Base-by-base conservation (phyloP, 2,329 filamentous ascomycete genomes). In the Alternaria sp. region DNA sequence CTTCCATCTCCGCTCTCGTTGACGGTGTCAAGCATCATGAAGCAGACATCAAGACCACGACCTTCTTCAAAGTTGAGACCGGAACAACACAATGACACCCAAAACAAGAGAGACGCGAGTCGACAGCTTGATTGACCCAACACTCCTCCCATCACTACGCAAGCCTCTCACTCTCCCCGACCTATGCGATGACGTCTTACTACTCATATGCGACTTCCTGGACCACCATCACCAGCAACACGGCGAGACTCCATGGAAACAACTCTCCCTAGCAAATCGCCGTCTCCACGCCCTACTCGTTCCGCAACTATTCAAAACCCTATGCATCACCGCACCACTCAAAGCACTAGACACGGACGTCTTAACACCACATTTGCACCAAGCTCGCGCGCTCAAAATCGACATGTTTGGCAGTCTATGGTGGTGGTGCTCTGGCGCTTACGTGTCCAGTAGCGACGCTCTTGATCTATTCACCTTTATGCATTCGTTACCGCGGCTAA, bases 391-490 rank as follows among this genome's bases (percentile, higher is more conserved):
- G 9, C 55, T 67, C 11, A 69, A 66, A 15, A 56, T 70, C 26
- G 66, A 71, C 49, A 70, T 70, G 63, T 67, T 66, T 20, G 69
- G 65, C 9, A 67, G 58, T 10, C 56, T 67, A 54, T 70, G 67
- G 66, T 70, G 67, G 64, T 71, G 66, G 66, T 66, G 64, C 30
- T 63, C 67, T 8, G 67, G 68, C 21, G 60, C 50, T 7, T 71
- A 71, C 20, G 61, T 67, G 2, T 65, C 63, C 2, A 60, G 63
- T 44, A 43, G 53, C 15, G 68, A 71, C n/a, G 68, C 65, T 2
- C 30, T 68, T 10, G 67, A 65, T 11, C 43, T 71, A 1, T 69
- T 71, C 41, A n/a, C 43, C 6, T 61, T 56, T n/a, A 37, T 66
- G 18, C 59, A 44, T 23, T 23, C 12, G n/a, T 58, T 71, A 26